These are phyloP conservation scores for Candida ficus DNA, from an alignment of 805 yeast species.

Conservation along the genomic window DNA sequence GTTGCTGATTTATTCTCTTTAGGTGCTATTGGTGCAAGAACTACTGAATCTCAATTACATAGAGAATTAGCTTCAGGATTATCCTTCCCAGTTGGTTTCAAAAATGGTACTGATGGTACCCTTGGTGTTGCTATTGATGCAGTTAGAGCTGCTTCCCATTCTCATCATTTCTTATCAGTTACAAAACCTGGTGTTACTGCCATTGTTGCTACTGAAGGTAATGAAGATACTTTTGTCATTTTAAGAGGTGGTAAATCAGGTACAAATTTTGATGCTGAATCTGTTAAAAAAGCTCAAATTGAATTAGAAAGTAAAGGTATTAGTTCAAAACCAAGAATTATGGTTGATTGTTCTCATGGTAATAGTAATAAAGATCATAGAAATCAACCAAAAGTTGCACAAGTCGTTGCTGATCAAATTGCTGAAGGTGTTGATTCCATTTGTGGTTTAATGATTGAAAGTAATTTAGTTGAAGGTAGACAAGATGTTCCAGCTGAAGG, in stretches of 20 bases:
- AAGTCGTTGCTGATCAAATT: constrained; percentile 72
- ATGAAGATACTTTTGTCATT: constrained; percentile 83
- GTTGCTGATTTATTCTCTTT: constrained; percentile 88
- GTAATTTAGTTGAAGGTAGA: constrained; percentile 86
- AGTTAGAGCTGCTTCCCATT: constrained; percentile 82
- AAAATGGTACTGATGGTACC: constrained; percentile 96
- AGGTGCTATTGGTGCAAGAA: constrained; percentile 99
- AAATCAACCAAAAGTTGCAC: constrained; percentile 89
- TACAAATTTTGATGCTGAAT: constrained; percentile 79
- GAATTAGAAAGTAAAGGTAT: constrained; percentile 44
- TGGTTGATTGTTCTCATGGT: constrained; percentile 98
- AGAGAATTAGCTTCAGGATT: constrained; percentile 96
- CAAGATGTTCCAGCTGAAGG: constrained; percentile 83
- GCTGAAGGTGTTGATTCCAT: constrained; percentile 66
- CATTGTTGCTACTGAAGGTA: constrained; percentile 93
- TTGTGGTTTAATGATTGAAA: constrained; percentile 96
- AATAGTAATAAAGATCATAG: constrained; percentile 86
- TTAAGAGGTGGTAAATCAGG: constrained; percentile 94
- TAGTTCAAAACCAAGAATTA: constrained; percentile 53
- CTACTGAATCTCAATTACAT: constrained; percentile 96
- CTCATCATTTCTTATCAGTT: constrained; percentile 92
- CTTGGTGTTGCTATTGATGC: constrained; percentile 95
- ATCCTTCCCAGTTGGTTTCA: constrained; percentile 97
- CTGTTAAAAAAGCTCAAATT: constrained; percentile 61
- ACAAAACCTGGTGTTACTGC: constrained; percentile 97